Evolutionary conservation across 169 alveolate genomes (phyloP).

Genomic region (Toxoplasma gondii): DNA sequence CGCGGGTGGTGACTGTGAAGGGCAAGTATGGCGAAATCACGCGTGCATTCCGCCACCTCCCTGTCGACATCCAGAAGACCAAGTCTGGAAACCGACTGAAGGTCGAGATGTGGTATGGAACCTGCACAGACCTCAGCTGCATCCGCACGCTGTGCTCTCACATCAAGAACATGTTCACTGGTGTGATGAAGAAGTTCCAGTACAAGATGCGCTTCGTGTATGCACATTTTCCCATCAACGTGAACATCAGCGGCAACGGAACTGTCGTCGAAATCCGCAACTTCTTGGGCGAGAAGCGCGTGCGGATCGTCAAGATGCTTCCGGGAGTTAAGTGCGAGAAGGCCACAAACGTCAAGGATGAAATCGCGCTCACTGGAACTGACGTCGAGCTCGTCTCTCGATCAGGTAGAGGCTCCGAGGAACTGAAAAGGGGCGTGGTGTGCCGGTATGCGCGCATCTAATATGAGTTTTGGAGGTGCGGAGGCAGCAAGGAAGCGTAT

Average conservation of each 20-base stretch:
- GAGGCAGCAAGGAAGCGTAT: background rate
- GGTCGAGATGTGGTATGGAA: conserved; percentile 95
- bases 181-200: conserved; percentile 96
- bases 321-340: conserved; percentile 82
- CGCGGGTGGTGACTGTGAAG: conserved; percentile 96
- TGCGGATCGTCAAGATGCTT: conserved; percentile 83
- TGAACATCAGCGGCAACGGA: conserved; percentile 94
- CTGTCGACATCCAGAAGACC: conserved; percentile 92
- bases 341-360: conserved; percentile 95
- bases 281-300: conserved; percentile 99
- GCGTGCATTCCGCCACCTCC: conserved; percentile 95
- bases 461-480: background rate
- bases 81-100: conserved; percentile 89
- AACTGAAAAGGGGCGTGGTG: background rate
- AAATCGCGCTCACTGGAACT: conserved; percentile 96
- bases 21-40: conserved; percentile 97
- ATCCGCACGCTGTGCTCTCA: conserved; percentile 96
- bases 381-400: conserved; percentile 97
- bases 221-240: conserved; percentile 99
- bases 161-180: conserved; percentile 97
- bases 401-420: conserved; percentile 78
- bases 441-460: background rate
- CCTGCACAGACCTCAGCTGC: conserved; percentile 93
- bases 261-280: conserved; percentile 96
- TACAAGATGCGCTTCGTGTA: conserved; percentile 99